Evolutionary conservation across 192 early-diverging fungal species (phyloP).

Genomic region (Coemansia sp.): DNA sequence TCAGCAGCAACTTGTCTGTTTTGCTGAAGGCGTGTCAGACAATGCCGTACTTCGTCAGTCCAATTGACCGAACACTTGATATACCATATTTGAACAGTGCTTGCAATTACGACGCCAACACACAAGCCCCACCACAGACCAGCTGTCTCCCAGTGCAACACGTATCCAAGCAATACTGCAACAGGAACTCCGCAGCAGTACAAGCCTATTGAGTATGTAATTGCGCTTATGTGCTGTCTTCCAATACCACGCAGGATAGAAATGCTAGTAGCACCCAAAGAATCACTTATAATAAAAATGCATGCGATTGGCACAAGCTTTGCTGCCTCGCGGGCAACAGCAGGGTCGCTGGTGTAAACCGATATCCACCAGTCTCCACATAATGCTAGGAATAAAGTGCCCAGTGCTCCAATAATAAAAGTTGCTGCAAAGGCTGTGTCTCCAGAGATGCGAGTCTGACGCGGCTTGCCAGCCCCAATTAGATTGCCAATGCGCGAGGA

Average conservation of each 20-base stretch:
- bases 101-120: constrained; percentile 10
- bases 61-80: constrained; percentile 27
- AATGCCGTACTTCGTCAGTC: constrained; percentile 21
- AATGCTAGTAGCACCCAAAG: constrained; percentile 53
- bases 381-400: constrained; percentile 6
- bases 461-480: constrained; percentile 59
- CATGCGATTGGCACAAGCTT: constrained; percentile 72
- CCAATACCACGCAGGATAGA: constrained; percentile 54
- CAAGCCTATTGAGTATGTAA: constrained; percentile 46
- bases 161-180: constrained; percentile 43
- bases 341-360: constrained; percentile 62
- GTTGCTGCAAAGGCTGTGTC: constrained; percentile 54
- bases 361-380: constrained; percentile 28
- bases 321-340: constrained; percentile 67
- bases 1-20: no score
- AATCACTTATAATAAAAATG: constrained; percentile 58
- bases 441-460: constrained; percentile 59
- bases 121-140: constrained; percentile 37
- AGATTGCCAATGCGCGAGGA: constrained; percentile 76
- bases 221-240: constrained; percentile 45
- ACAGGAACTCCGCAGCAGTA: constrained; percentile 50
- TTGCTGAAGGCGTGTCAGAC: constrained; percentile 11
- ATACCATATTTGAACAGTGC: constrained; percentile 14
- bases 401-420: constrained; percentile 44
- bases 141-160: constrained; percentile 8